Evolutionary conservation across 148 eudicot species (phyloP).

Genomic region (Camellia granthamiana): DNA sequence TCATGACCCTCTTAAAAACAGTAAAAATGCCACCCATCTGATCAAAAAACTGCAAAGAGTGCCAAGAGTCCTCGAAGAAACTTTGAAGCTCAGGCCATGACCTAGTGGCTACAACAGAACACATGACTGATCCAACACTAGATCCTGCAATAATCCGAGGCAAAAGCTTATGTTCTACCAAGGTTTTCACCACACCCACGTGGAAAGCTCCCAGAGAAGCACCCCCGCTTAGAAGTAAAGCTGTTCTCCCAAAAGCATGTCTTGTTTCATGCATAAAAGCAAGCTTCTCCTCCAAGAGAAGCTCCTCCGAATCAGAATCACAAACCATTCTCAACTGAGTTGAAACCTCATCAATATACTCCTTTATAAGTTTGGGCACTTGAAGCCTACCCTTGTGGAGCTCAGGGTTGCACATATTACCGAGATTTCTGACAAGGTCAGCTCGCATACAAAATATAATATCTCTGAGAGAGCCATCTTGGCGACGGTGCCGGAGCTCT

Average conservation of each 20-base stretch:
- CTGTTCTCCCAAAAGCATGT: constrained; percentile 96
- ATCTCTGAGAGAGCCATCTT: constrained; percentile 59
- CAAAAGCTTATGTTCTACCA: constrained; percentile 86
- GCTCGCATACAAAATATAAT: constrained; percentile 91
- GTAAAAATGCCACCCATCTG: constrained; percentile 83
- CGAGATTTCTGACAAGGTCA: constrained; percentile 82
- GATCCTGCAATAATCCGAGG: constrained; percentile 88
- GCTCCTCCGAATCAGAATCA: constrained; percentile 85
- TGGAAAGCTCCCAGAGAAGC: constrained; percentile 97
- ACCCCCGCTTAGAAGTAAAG: constrained; percentile 97
- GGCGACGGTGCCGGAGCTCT: constrained; percentile 38
- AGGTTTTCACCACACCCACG: constrained; percentile 87
- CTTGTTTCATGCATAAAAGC: constrained; percentile 97
- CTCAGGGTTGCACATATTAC: constrained; percentile 95
- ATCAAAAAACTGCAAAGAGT: constrained; percentile 80
- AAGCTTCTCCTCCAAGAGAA: constrained; percentile 85
- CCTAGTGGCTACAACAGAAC: constrained; percentile 81
- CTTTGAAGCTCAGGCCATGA: constrained; percentile 98
- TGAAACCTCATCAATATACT: constrained; percentile 86
- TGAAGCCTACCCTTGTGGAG: constrained; percentile 91
- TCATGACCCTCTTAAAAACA: constrained; percentile 71
- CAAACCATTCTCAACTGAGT: constrained; percentile 91
- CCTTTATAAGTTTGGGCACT: constrained; percentile 83
- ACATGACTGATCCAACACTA: constrained; percentile 86
- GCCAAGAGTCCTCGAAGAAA: constrained; percentile 92